Conservation (phyloP, 345 rosid genomes). For the Reutealis trisperma region DNA sequence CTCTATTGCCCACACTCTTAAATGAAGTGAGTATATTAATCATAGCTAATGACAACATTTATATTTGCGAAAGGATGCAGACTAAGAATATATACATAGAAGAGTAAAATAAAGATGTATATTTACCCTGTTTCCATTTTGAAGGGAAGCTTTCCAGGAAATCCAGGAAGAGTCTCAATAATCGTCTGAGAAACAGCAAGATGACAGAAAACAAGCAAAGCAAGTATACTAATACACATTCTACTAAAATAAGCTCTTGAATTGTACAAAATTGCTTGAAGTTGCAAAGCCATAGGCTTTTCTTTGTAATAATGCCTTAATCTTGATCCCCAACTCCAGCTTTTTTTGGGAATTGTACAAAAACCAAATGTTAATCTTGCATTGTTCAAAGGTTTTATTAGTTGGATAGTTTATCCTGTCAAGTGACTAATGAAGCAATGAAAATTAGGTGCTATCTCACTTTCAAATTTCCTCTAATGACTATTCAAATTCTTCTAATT, state of each 20-base stretch:
- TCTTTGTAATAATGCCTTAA: not conserved
- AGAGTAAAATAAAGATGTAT: too few species aligned
- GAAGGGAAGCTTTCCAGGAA: constrained; percentile 42
- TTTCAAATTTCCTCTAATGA: constrained; percentile 13
- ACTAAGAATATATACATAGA: too few species aligned
- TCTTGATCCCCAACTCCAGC: too few species aligned
- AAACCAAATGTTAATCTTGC: too few species aligned
- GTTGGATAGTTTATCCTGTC: too few species aligned
- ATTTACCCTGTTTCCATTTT: constrained; percentile 44
- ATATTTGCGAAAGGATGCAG: too few species aligned
- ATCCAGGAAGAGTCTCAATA: constrained; percentile 33
- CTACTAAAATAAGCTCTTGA: not conserved
- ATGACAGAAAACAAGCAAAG: constrained; percentile 9
- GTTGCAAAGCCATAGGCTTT: not conserved
- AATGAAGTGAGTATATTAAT: too few species aligned
- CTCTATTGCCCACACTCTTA: too few species aligned
- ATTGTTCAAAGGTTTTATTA: too few species aligned
- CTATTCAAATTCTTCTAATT: too few species aligned
- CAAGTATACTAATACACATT: not conserved
- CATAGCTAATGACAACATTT: too few species aligned
- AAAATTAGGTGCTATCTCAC: constrained; percentile 24
- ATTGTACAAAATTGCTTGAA: not conserved
- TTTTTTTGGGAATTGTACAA: too few species aligned
- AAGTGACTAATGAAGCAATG: not conserved
- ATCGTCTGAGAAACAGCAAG: constrained; percentile 19